Evolutionary conservation across 106 monocot genomes (phyloP).

Genomic region (Apostasia ramifera): DNA sequence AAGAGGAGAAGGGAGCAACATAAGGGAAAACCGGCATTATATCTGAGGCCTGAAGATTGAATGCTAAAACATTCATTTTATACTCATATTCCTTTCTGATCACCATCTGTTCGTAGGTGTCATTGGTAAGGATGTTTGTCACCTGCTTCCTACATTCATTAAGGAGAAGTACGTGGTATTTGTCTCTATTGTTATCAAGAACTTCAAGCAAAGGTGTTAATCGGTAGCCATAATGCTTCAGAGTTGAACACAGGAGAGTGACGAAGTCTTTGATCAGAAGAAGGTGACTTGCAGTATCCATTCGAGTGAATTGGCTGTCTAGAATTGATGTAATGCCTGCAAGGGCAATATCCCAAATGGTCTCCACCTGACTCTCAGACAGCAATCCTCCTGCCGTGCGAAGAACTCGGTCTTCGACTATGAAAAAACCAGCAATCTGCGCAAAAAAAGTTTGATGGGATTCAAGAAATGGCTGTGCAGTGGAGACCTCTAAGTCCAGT

Average conservation of each 20-base stretch:
- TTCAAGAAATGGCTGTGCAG: constrained; percentile 72
- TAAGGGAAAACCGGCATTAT: constrained; percentile 36
- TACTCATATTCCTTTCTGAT: constrained; percentile 63
- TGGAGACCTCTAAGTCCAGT: constrained; percentile 65
- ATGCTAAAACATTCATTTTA: constrained; percentile 48
- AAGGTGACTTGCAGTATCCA: constrained; percentile 51
- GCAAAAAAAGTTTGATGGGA: constrained; percentile 81
- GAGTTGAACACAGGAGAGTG: constrained; percentile 39
- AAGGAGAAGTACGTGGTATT: constrained; percentile 59
- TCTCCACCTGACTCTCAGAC: constrained; percentile 49
- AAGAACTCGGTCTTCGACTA: constrained; percentile 71
- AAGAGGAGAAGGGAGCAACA: constrained; percentile 50
- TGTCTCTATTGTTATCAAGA: constrained; percentile 50
- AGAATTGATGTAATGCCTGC: constrained; percentile 33
- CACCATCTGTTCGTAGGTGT: constrained; percentile 56
- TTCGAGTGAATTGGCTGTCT: constrained; percentile 40
- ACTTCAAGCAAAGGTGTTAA: constrained; percentile 44
- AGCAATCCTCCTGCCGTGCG: constrained; percentile 33
- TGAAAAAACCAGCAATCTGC: constrained; percentile 88
- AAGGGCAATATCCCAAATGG: constrained; percentile 44
- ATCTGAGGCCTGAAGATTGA: constrained; percentile 15
- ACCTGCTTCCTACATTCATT: constrained; percentile 44
- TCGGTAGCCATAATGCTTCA: constrained; percentile 44
- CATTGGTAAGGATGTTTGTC: constrained; percentile 30
- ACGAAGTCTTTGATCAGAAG: constrained; percentile 63